Evolutionary conservation across 192 early-diverging fungal species (phyloP), one percentile per base, ranked within the genome.

Genomic region (Podila horticola): DNA sequence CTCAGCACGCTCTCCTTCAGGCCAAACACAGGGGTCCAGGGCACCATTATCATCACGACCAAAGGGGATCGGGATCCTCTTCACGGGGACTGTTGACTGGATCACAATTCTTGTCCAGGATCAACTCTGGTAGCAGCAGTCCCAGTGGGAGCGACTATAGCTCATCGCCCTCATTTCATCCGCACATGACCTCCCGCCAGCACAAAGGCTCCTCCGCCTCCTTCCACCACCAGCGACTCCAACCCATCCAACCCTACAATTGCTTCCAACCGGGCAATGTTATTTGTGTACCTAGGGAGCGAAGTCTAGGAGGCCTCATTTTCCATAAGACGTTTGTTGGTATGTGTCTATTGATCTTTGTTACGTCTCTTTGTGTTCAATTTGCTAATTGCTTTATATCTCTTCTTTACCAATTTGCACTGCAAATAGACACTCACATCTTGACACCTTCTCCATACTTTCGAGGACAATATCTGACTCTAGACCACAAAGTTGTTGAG

Each of bases 391-490:
- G 45, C 1, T 57, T 45, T 11, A 5, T n/a, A 7, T 22, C 15
- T 59, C 31, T 57, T 34, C 11, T 52, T 73, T 28, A 26, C 26
- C 45, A 50, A n/a, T n/a, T 19, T 58, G 20, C 11, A 26, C 50
- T 10, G 8, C 52, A 28, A 3, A 49, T 87, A 89, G 88, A 89
- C 20, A 79, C 86, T 6, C 88, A 89, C 67, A 84, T 84, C 34
- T 84, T 85, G 70, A 85, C 68, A 8, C 77, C 83, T 0, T 89
- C 88, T 11, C 88, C 88, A n/a, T 89, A 89, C 68, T 89, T 68
- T 62, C 83, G 70, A 51, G 88, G 85, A 30, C 86, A 89, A 68
- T 89, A 77, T 61, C 79, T 82, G 38, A 83, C 84, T 15, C 59
- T 84, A 2, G 83, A 84, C 66, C 76, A 83, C 20, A 89, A 87